Evolutionary conservation across 805 yeast genomes (phyloP), one percentile per base, ranked within the genome.

Genomic region (Saturnispora gosingensis): DNA sequence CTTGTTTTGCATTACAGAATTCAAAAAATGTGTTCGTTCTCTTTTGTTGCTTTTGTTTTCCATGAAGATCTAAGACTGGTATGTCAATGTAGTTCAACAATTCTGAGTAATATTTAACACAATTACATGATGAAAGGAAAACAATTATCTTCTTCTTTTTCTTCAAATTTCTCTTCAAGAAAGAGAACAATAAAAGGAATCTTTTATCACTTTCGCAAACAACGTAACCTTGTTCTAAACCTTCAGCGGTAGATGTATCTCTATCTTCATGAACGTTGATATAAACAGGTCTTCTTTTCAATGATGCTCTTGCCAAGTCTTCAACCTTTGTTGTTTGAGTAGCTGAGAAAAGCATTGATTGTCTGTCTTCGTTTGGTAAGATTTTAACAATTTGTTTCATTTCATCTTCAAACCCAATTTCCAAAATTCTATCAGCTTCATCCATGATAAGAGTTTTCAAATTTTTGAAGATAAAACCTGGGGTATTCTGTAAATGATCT

Each of bases 241-340:
- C 97, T 62, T 89, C 96, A 8, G 89, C 99, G 3, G 99, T 93
- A 3, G 97, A 88, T 4, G 81, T 80, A 36, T 81, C 91, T 44
- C 83, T 78, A 61, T 83, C 87, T 46, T 84, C 82, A 56, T 86
- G 97, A 48, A 93, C 99, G 64, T 91, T 93, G 58, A 93, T 93
- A 69, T 90, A 95, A 54, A 80, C 70, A 11, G 99, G 98, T 44
- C 97, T 97, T 49, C 90, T 83, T 67, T 95, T 82, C 62, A 95
- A 75, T 3, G 99, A 91, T 49, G 93, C 91, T 70, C 99, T 81
- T 15, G 99, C 99, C 64, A 93, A 76, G 72, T 93, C 99, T 69
- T 93, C 98, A 57, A 93, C 99, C 71, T 95, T 93, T 40, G 98
- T 93, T 30, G 99, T 93, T 70, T 93, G 99, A 1, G 99, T 93